phyloP scores from a whole-genome alignment of 345 rosid genomes.

The Isatis tinctoria region DNA sequence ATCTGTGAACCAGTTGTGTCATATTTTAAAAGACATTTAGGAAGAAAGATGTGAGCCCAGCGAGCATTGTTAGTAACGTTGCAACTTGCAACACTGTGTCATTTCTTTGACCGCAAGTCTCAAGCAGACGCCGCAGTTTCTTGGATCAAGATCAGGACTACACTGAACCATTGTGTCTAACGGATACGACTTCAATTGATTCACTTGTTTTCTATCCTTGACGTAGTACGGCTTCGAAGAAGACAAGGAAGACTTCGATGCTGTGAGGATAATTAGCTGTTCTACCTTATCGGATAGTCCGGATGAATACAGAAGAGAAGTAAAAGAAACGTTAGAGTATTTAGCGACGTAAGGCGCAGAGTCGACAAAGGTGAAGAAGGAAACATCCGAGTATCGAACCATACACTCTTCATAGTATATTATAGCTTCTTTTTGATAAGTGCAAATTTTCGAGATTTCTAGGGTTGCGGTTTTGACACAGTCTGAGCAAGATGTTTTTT shows the following conservation, averaged over 20 bases:
- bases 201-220: not conserved
- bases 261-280: constrained; percentile 7
- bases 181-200: not conserved
- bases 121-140: not conserved
- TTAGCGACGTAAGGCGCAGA: not conserved
- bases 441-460: constrained; percentile 24
- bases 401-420: constrained; percentile 37
- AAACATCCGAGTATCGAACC: constrained; percentile 32
- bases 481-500: constrained; percentile 15
- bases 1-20: not conserved
- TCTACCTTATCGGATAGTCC: constrained; percentile 3
- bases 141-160: constrained; percentile 23
- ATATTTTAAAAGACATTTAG: constrained; percentile 23
- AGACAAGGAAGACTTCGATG: not conserved
- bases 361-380: not conserved
- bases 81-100: constrained; percentile 8
- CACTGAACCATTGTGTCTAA: constrained; percentile 23
- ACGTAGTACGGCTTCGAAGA: not conserved
- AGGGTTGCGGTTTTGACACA: constrained; percentile 32
- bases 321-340: not conserved
- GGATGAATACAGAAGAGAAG: not conserved
- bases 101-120: not conserved
- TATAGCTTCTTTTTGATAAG: not conserved
- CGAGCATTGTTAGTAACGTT: not conserved
- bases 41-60: not conserved